Base-by-base conservation (phyloP, 1,139 yeast genomes). In the Pichia inconspicua region DNA sequence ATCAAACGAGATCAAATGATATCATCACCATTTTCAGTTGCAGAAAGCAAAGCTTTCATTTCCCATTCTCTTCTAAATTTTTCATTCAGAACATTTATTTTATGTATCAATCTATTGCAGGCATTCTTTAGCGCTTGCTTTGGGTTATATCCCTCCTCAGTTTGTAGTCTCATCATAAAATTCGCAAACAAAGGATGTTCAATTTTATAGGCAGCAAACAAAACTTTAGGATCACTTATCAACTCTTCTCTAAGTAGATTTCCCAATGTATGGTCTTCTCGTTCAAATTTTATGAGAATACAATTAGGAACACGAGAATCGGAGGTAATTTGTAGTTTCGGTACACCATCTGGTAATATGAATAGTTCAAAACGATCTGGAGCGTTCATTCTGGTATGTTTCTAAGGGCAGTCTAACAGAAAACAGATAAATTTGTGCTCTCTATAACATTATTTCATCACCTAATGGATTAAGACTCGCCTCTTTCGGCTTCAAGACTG, bases 321-420 rank as follows among this genome's bases (percentile, higher is more conserved):
- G 11, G 97, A 97, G 34, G 89, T 85, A 54, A 92, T 82, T 53
- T 85, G 82, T 54, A 92, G 77, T 81, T 84, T 84, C 48, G 92
- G 87, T 46, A 88, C 95, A 42, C 98, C 98, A 66, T 92, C 98
- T n/a, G 97, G 98, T 60, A 92, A 76, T 59, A 92, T 80, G 66
- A 92, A 92, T 46, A 92, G 78, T 73, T 92, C 98, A 66, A 90
- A 92, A 76, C 98, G 84, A 72, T 92, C 98, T 69, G 98, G 98
- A 60, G 97, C 98, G 71, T 92, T 92, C 97, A 92, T 92, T 46
- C 10, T 22, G 9, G 22, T 34, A 17, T 34, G 22, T n/a, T n/a
- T n/a, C n/a, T n/a, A n/a, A n/a, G n/a, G n/a, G n/a, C n/a, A n/a
- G n/a, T n/a, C n/a, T n/a, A n/a, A n/a, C n/a, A n/a, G n/a, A n/a